These are phyloP conservation scores for Kwoniella shandongensis DNA, from an alignment of 768 basidiomycete genomes.

Conservation along the genomic window DNA sequence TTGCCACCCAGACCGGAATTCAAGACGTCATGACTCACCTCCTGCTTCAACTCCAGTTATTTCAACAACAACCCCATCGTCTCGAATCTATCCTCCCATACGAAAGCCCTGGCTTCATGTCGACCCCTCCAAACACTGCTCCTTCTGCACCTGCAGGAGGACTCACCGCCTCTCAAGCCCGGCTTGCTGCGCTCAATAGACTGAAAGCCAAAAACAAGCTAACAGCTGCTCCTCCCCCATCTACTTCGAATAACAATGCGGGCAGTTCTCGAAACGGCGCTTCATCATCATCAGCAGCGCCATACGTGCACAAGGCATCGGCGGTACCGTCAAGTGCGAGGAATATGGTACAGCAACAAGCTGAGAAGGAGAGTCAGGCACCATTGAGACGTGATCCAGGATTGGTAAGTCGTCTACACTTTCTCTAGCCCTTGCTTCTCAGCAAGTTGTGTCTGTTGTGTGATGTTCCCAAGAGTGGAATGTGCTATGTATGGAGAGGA, in stretches of 20 bases:
- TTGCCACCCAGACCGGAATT: conserved; percentile 14
- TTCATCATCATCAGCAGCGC: neutral
- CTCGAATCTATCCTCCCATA: neutral
- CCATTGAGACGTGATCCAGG: conserved; percentile 49
- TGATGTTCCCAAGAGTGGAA: too few relatives aligned
- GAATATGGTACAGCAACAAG: conserved; percentile 31
- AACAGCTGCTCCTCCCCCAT: conserved; percentile 2
- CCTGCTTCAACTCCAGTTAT: too few relatives aligned
- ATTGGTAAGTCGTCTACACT: conserved; percentile 33
- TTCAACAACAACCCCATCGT: too few relatives aligned
- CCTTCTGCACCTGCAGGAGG: conserved; percentile 3
- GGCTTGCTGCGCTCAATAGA: conserved; percentile 47
- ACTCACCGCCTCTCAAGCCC: conserved; percentile 39
- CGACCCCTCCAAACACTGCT: conserved; percentile 2
- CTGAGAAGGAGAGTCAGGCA: conserved; percentile 10
- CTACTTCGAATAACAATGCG: conserved; percentile 24
- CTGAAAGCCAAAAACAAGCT: conserved; percentile 47
- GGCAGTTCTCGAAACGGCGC: neutral
- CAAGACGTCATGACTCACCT: conserved; percentile 3
- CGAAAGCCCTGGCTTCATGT: too few relatives aligned
- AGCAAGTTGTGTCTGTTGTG: neutral
- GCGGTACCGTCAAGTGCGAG: conserved; percentile 30
- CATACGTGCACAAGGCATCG: conserved; percentile 33
- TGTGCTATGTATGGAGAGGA: too few relatives aligned
- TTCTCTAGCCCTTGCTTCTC: neutral